Base-by-base conservation (phyloP, 2,329 filamentous ascomycete genomes). In the Magnaporthiopsis poae region DNA sequence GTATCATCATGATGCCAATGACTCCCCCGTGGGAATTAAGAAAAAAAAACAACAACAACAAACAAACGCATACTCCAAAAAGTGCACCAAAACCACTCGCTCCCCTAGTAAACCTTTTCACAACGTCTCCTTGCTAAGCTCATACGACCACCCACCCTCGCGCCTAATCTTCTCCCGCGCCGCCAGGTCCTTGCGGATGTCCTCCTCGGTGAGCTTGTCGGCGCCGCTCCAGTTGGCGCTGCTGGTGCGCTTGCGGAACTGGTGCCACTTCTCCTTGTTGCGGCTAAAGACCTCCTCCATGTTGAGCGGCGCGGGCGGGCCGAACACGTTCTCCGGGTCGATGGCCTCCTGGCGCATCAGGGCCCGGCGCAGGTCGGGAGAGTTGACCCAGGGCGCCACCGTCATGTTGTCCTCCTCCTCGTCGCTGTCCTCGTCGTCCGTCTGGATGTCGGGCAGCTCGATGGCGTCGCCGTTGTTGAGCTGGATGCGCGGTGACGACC, bases 221-320 rank as follows among this genome's bases (percentile, higher is more conserved):
- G 89, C 82, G 66, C 91, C 85, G 73, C 86, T 89, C 95, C 95
- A 99, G 79, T 96, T 96, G 52, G 96, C 96, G 77, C 92, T 96
- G 71, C 91, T 96, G 5, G 94, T 97, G 66, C 95, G 86, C 65
- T 91, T 88, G 25, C 96, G 87, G 82, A 97, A 98, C 74, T 92
- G 91, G 80, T 91, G 90, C 76, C 90, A 87, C 70, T 90, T 82
- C 66, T 94, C 92, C 76, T 92, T 92, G 77, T 90, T 93, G 76
- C 92, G 91, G 77, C 85, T 90, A 78, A 99, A 99, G 39, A 97
- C 92, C 75, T 98, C 93, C 73, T 99, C 96, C 89, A 99, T 95
- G 73, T 92, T 91, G 70, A 99, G 82, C 15, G 92, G 91, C 13
- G 86, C 88, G 31, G 96, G 92, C 0, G 91, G 90, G 0, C 95